Evolutionary conservation across 2,329 filamentous ascomycete species (phyloP).

Genomic region (Colletotrichum lupini): DNA sequence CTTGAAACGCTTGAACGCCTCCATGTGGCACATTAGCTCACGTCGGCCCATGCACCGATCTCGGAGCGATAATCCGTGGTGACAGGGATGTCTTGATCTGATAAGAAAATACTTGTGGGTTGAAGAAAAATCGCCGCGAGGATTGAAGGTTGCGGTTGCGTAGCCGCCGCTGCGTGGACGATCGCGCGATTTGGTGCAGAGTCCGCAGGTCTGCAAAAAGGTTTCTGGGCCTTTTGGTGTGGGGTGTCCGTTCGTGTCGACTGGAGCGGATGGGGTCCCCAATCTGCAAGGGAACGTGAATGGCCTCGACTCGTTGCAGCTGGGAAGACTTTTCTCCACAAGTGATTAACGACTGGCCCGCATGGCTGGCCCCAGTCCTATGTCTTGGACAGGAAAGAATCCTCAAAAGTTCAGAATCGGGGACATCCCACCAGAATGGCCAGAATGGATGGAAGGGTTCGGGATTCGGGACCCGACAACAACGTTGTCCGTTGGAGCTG

Average conservation of each 20-base stretch:
- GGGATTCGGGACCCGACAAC: background rate
- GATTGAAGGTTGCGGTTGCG: constrained; percentile 1
- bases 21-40: constrained; percentile 23
- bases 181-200: background rate
- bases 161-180: constrained; percentile 10
- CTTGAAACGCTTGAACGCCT: constrained; percentile 32
- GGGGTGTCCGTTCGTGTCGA: constrained; percentile 24
- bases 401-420: background rate
- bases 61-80: constrained; percentile 24
- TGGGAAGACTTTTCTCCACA: constrained; percentile 4
- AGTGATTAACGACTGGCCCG: background rate
- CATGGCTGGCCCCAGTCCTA: background rate
- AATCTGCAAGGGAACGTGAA: constrained; percentile 24
- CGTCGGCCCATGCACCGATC: constrained; percentile 24
- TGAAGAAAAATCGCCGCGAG: constrained; percentile 24
- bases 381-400: background rate
- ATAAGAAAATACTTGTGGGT: constrained; percentile 20
- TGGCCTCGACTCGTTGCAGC: constrained; percentile 14
- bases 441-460: background rate
- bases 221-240: constrained; percentile 11
- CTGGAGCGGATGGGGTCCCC: constrained; percentile 4
- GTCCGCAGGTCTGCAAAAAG: background rate
- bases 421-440: background rate
- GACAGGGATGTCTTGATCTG: constrained; percentile 33
- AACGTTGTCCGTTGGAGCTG: background rate